These are phyloP conservation scores for Sarocladiaceae sp. DNA, from an alignment of 2,329 filamentous ascomycete genomes.

Conservation along the genomic window DNA sequence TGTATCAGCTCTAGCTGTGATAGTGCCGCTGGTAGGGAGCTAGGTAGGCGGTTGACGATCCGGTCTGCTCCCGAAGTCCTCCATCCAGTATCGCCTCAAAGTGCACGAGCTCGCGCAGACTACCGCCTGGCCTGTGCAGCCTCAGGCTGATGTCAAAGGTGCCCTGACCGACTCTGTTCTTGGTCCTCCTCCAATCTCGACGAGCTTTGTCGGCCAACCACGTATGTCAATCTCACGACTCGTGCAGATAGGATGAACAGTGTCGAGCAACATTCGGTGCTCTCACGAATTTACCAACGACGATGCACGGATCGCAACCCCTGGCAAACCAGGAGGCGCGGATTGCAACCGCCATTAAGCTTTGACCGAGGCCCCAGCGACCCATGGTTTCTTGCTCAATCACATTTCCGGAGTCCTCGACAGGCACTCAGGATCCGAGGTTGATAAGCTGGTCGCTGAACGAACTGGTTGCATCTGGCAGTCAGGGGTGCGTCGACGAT, in stretches of 20 bases:
- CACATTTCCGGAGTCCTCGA: background rate
- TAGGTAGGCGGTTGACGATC: too few species aligned
- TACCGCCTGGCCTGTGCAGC: conserved; percentile 5
- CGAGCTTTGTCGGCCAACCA: background rate
- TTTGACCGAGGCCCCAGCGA: background rate
- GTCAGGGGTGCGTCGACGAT: conserved; percentile 1
- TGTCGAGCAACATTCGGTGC: background rate
- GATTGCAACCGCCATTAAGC: background rate
- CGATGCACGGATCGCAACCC: background rate
- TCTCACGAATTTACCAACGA: background rate
- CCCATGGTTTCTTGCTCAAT: background rate
- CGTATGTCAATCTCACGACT: background rate
- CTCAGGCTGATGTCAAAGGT: background rate
- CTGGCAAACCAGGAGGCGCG: background rate
- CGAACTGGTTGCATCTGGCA: background rate
- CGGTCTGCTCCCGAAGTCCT: background rate
- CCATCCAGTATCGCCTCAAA: background rate
- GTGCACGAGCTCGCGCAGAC: background rate
- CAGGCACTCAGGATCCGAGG: background rate
- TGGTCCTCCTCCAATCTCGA: background rate
- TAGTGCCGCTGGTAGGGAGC: too few species aligned
- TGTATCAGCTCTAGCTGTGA: too few species aligned
- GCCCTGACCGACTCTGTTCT: background rate
- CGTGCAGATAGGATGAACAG: background rate
- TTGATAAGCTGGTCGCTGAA: background rate